Conservation (phyloP, 345 rosid genomes). For the Cardamine chenopodiifolia region DNA sequence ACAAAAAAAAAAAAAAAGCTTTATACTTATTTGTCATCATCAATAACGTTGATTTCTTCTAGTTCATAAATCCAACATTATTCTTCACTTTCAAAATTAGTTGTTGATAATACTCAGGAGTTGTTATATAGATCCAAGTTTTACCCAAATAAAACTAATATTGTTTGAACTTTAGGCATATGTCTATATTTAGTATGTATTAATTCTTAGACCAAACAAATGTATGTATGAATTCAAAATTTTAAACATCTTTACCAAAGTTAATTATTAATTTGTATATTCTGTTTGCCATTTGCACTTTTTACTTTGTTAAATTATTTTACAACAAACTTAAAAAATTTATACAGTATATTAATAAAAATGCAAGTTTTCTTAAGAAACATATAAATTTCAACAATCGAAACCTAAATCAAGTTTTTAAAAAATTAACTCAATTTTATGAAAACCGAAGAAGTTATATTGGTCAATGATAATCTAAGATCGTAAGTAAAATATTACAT, state of each 20-base stretch:
- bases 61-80: slow-evolving; percentile 2
- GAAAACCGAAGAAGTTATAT: neutral
- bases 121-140: no score
- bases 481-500: neutral
- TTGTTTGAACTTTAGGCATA: neutral
- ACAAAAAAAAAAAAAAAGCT: neutral
- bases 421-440: neutral
- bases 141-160: no score
- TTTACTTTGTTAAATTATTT: neutral
- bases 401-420: neutral
- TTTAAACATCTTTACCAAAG: neutral
- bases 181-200: neutral
- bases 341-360: neutral
- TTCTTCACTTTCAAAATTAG: neutral
- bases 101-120: neutral
- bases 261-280: neutral
- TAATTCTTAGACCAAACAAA: no score
- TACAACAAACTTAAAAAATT: neutral
- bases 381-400: neutral
- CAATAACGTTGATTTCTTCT: neutral
- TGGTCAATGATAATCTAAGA: neutral
- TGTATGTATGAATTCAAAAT: neutral
- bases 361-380: neutral
- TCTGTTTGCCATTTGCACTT: neutral
- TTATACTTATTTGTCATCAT: slow-evolving; percentile 9